Evolutionary conservation across 768 basidiomycete genomes (phyloP), one percentile per base, ranked within the genome.

Genomic region (Rhodotorula diobovata): DNA sequence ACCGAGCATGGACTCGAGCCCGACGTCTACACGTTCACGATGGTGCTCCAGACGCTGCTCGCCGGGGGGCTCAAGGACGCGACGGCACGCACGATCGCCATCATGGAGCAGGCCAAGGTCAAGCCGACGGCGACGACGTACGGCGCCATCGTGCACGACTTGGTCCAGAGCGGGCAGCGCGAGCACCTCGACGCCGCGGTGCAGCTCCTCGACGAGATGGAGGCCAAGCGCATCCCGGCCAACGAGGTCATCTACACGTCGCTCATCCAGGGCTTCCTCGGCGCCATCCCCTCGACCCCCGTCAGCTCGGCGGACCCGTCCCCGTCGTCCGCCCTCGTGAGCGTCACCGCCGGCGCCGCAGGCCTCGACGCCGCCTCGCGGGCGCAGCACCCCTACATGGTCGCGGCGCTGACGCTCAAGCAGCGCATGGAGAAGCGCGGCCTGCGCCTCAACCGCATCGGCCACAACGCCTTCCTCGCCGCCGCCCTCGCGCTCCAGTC

Each of bases 1-100:
- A 79, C 82, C 35, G 78, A 82, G 23, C 83, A 81, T 3, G 83
- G 84, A 0, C 77, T 95, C 45, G 76, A 80, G 32, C 90, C 91
- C 14, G 91, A 97, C 79, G 86, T 90, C 20, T 87, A 88, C 80
- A 96, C 90, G 0, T 97, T 88, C 80, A 92, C 93, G 8, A 92
- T 88, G 21, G 84, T 97, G 43, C 86, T 97, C 28, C 86, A 88
- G 35, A 88, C 90, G 1, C 79, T 95, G 63, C 84, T 93, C 61
- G 86, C 85, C 72, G 85, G 85, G 23, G 87, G 88, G 18, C 84
- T 87, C 66, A 80, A 84, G 37, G 88, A 93, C 74, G 89, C 90
- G 2, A 84, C 86, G 11, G 82, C 84, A 32, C 82, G 86, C 37
- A 84, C 92, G 32, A 80, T 93, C 60, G 81, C 83, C 55, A 82